These are phyloP conservation scores for Helotiales sp. DNA, from an alignment of 2,329 filamentous ascomycete species.

Conservation along the genomic window DNA sequence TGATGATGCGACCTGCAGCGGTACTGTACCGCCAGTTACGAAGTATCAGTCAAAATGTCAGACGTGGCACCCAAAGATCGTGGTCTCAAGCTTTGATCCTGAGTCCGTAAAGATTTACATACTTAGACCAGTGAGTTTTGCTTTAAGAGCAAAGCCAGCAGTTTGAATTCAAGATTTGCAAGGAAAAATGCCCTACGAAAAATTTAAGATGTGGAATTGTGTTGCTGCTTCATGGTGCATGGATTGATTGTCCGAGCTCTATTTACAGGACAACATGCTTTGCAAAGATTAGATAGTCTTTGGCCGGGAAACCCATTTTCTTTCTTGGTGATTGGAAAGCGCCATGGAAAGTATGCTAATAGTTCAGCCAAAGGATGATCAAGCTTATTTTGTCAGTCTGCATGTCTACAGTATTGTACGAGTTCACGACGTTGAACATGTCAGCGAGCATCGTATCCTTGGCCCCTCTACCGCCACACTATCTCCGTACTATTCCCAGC, in stretches of 20 bases:
- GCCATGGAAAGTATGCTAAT: constrained; percentile 8
- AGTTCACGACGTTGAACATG: neutral
- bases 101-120: too few relatives aligned
- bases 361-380: neutral
- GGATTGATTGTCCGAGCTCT: neutral
- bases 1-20: neutral
- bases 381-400: too few relatives aligned
- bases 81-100: neutral
- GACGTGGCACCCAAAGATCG: neutral
- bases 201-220: too few relatives aligned
- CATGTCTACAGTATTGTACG: too few relatives aligned
- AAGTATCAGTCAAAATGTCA: neutral
- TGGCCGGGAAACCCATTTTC: too few relatives aligned
- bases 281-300: too few relatives aligned
- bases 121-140: too few relatives aligned
- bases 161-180: too few relatives aligned
- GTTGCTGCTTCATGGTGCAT: too few relatives aligned
- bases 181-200: too few relatives aligned
- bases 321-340: neutral
- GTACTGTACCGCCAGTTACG: neutral
- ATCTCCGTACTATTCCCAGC: neutral
- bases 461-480: neutral
- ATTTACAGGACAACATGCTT: constrained; percentile 2
- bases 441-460: neutral
- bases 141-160: too few relatives aligned